Conservation (phyloP, 345 rosid species). For the Passiflora organensis region DNA sequence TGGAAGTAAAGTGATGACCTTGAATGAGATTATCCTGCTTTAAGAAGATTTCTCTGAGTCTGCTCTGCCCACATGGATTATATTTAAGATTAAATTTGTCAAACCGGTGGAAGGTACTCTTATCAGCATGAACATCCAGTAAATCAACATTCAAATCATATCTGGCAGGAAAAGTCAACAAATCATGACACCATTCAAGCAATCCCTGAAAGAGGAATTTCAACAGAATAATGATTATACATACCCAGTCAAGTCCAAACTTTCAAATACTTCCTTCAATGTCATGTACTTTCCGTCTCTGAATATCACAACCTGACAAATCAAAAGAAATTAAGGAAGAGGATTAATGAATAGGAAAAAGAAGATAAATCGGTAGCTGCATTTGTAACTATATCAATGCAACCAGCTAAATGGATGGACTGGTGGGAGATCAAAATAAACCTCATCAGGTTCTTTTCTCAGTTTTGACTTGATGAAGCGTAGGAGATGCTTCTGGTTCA, state of each 20-base stretch:
- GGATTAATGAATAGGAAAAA: no score
- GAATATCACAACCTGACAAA: slow-evolving; percentile 48
- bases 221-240: background rate
- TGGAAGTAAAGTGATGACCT: slow-evolving; percentile 21
- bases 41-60: slow-evolving; percentile 52
- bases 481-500: slow-evolving; percentile 55
- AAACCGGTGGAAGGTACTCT: slow-evolving; percentile 50
- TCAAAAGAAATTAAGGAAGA: background rate
- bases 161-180: slow-evolving; percentile 21
- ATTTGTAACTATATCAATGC: no score
- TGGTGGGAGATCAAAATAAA: slow-evolving; percentile 9
- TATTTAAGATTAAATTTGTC: slow-evolving; percentile 57
- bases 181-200: background rate
- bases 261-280: slow-evolving; percentile 47
- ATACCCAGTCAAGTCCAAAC: slow-evolving; percentile 50
- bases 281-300: slow-evolving; percentile 58
- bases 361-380: no score
- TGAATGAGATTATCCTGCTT: slow-evolving; percentile 57
- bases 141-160: slow-evolving; percentile 51
- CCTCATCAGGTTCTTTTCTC: slow-evolving; percentile 52
- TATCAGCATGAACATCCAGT: slow-evolving; percentile 56
- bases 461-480: slow-evolving; percentile 49
- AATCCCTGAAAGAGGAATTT: slow-evolving; percentile 5
- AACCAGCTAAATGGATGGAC: background rate
- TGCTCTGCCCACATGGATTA: slow-evolving; percentile 58